Evolutionary conservation across 2,329 filamentous ascomycete species (phyloP), one percentile per base, ranked within the genome.

Genomic region (Akanthomyces uredinophilus): DNA sequence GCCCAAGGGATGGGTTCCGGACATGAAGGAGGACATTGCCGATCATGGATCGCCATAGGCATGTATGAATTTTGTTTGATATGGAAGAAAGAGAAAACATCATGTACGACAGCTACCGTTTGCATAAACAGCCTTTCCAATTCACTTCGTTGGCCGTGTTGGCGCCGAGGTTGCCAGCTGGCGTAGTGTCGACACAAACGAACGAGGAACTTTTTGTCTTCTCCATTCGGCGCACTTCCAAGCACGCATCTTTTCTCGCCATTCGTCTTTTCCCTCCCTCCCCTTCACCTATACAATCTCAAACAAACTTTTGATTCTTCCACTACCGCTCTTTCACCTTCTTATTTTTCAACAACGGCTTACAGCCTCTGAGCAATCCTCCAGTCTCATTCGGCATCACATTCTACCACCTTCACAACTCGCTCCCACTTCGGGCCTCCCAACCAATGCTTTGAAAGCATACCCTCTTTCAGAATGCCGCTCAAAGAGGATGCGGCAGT

Each of bases 1-100:
- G 65, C 94, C 94, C 0, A 91, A 89, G 71, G 94, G 94, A 0
- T 98, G 94, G 94, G 84, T 95, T 71, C 94, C 93, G 4, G 93
- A 96, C 71, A 74, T 91, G 71, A 75, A 73, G 66, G 74, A 76
- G 16, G 74, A 76, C 39, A 70, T 66, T 7, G 69, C 66, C 1
- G 71, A 71, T 44, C 68, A 69, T 27, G 64, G 62, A 1, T 74
- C 72, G 1, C 72, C 73, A 29, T 66, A 67, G 4, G 70, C 13
- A 46, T 61, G 50, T 41, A 49, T 61, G 24, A 46, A 14, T 27
- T 54, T 3, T 41, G 35, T 20, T 24, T 24, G 20, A 13, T 22
- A 57, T 24, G n/a, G n/a, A n/a, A n/a, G n/a, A n/a, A 27, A 24
- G 29, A 11, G 11, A 35, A 8, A 46, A 35, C 16, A 22, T 2